Evolutionary conservation across 1,284 basidiomycete genomes (phyloP), one percentile per base, ranked within the genome.

Genomic region (Rhodotorula glutinis): DNA sequence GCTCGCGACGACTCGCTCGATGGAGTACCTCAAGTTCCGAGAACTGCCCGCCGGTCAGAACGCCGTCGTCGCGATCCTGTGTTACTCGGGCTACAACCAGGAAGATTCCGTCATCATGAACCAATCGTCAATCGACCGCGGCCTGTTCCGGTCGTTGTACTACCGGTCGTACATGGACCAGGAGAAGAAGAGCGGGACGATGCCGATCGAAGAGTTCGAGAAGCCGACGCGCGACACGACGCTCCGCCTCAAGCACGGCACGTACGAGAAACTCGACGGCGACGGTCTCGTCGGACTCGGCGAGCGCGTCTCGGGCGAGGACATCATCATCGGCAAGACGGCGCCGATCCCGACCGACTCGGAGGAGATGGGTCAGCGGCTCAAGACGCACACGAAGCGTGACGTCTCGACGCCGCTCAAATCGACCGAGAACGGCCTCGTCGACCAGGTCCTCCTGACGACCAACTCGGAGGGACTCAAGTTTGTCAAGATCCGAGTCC

Each of bases 41-140:
- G 94, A 98, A 78, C 84, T 99, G 54, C 95, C 95, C 41, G 95
- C 95, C 19, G 96, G 95, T 25, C 93, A 97, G 60, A 98, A 99
- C 78, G 93, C 94, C 55, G 93, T 98, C 71, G 94, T 99, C 56
- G 95, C 96, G 7, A 98, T 99, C 78, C 83, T 98, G 60, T 98
- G 94, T 77, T 98, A 98, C 81, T 97, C 93, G 74, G 95, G 95
- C 43, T 99, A 98, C 82, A 98, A 99, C 80, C 96, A 98, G 81
- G 96, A 98, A 87, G 96, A 98, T 85, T 98, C 96, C 73, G 95
- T 99, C 79, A 98, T 99, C 80, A 97, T 98, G 95, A 98, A 98
- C 80, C 95, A 99, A 81, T 92, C 90, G 73, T 96, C 95, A 27
- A 92, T 98, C 76, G 95, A 98, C 78, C 90, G 96, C 65, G 95